Evolutionary conservation across 2,329 filamentous ascomycete genomes (phyloP).

Genomic region (Aspergillus uvarum): DNA sequence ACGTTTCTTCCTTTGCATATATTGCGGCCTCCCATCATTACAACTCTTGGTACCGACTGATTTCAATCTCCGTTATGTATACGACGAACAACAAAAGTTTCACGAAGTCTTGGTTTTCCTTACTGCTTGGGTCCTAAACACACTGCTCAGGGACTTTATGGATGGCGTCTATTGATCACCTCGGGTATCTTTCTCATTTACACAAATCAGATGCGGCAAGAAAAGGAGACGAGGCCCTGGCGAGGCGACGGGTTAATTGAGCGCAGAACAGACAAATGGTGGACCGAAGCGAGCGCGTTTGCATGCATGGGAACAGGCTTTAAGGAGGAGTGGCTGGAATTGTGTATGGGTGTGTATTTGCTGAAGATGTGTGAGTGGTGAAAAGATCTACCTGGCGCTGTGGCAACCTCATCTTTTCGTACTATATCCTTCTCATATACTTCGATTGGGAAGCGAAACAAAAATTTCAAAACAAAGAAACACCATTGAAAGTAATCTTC

Average conservation of each 20-base stretch:
- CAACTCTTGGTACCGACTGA: conserved; percentile 28
- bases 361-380: conserved; percentile 22
- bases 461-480: conserved; percentile 15
- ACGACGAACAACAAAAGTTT: conserved; percentile 45
- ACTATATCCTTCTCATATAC: conserved; percentile 21
- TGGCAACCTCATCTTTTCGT: conserved; percentile 24
- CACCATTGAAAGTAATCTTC: neutral
- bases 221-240: conserved; percentile 33
- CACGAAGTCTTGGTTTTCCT: conserved; percentile 39
- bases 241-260: conserved; percentile 33
- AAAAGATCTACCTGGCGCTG: conserved; percentile 24
- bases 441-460: conserved; percentile 25
- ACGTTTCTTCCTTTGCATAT: conserved; percentile 41
- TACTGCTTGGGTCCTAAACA: conserved; percentile 34
- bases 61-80: conserved; percentile 40
- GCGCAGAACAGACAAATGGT: conserved; percentile 28
- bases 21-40: conserved; percentile 33
- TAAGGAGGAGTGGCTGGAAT: conserved; percentile 25
- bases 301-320: conserved; percentile 29
- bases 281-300: conserved; percentile 30
- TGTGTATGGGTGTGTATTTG: conserved; percentile 17
- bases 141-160: conserved; percentile 41
- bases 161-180: conserved; percentile 45
- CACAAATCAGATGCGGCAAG: conserved; percentile 34
- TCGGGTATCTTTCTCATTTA: conserved; percentile 36